A percentile compares a stretch with the other conserved stretches of the same genome.
These are phyloP conservation scores for Naegleria lovaniensis DNA, from an alignment of 208 protist genomes.

Conservation along the genomic window DNA sequence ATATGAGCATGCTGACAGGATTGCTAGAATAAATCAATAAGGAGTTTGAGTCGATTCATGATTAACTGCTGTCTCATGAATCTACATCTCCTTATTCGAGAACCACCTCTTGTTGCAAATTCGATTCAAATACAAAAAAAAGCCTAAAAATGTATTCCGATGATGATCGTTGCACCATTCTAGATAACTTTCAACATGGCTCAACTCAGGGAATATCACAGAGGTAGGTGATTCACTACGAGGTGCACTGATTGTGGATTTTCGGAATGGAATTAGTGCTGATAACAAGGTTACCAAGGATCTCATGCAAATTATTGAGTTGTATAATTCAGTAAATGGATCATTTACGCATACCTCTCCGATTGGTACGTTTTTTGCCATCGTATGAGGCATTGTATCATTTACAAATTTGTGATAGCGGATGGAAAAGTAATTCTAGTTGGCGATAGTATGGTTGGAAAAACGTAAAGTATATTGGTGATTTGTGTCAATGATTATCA, in stretches of 20 bases:
- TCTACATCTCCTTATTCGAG: too few species aligned
- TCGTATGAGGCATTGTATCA: background rate
- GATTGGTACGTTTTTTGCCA: background rate
- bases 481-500: background rate
- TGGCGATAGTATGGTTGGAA: background rate
- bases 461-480: background rate
- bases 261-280: background rate
- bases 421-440: constrained; percentile 19
- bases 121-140: background rate
- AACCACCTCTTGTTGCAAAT: too few species aligned
- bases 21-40: too few species aligned
- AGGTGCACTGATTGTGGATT: too few species aligned
- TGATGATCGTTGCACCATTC: background rate
- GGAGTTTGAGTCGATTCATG: too few species aligned
- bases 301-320: background rate
- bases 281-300: background rate
- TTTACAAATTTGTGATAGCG: too few species aligned
- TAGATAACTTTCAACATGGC: background rate
- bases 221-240: background rate
- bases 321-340: background rate
- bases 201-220: background rate
- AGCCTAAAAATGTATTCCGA: background rate
- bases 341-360: background rate
- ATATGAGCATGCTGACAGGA: too few species aligned
- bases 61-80: too few species aligned